phyloP scores from a whole-genome alignment of 2,329 filamentous ascomycete genomes.

The Talaromyces sp. region DNA sequence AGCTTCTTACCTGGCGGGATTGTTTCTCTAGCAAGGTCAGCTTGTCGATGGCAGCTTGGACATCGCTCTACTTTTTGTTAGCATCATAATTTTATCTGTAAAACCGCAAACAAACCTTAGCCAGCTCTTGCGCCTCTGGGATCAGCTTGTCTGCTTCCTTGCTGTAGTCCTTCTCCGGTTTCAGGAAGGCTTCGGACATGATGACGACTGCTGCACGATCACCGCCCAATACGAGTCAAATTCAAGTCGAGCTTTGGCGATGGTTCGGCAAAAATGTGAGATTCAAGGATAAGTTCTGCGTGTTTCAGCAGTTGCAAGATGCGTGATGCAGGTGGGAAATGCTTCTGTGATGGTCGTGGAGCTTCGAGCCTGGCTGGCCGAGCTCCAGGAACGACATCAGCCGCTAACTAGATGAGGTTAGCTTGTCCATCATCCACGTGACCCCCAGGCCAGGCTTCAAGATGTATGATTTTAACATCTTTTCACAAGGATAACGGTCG shows the following conservation, averaged over 20 bases:
- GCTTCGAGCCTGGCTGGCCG: conserved; percentile 2
- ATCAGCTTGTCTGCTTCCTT: conserved; percentile 92
- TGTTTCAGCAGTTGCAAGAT: not conserved
- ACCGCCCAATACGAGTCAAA: conserved; percentile 1
- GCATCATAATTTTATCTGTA: not conserved
- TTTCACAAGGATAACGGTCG: no score
- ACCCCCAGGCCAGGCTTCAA: not conserved
- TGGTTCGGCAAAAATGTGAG: not conserved
- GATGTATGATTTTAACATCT: no score
- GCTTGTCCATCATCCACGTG: not conserved
- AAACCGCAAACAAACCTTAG: conserved; percentile 57
- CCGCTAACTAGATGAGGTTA: not conserved
- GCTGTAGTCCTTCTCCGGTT: conserved; percentile 98
- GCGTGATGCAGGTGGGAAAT: not conserved
- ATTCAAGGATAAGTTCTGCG: not conserved
- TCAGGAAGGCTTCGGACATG: conserved; percentile 78
- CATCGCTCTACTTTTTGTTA: conserved; percentile 47
- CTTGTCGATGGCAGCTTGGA: conserved; percentile 88
- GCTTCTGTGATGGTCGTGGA: not conserved
- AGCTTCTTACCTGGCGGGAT: conserved; percentile 72
- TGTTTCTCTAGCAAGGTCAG: conserved; percentile 90
- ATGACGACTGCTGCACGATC: conserved; percentile 27
- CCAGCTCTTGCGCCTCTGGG: conserved; percentile 82
- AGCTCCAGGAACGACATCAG: not conserved
- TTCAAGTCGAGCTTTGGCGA: not conserved